phyloP scores from a whole-genome alignment of 2,329 filamentous ascomycete species.

The Talaromyces albobiverticillius region DNA sequence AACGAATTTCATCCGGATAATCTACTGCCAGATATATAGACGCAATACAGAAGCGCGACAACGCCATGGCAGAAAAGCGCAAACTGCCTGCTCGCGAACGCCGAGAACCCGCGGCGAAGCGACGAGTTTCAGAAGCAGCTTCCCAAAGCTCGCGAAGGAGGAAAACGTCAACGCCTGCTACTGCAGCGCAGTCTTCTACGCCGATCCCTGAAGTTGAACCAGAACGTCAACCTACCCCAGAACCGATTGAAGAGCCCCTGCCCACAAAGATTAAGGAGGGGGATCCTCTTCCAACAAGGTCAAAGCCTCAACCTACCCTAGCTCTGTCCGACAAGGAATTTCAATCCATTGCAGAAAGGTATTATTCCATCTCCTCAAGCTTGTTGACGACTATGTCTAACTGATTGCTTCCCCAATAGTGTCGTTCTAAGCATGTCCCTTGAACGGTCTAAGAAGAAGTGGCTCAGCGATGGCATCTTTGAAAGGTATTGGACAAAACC shows the following conservation, averaged over 20 bases:
- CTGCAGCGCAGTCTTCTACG: conserved; percentile 27
- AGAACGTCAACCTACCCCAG: conserved; percentile 21
- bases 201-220: conserved; percentile 27
- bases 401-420: conserved; percentile 30
- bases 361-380: conserved; percentile 5
- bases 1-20: neutral
- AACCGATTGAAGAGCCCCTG: conserved; percentile 39
- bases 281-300: conserved; percentile 53
- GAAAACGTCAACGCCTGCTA: conserved; percentile 23
- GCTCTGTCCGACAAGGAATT: conserved; percentile 53
- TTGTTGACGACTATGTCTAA: conserved; percentile 17
- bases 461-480: conserved; percentile 54
- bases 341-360: conserved; percentile 59
- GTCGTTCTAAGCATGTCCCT: conserved; percentile 57
- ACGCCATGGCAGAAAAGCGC: conserved; percentile 42
- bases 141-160: conserved; percentile 29
- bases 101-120: conserved; percentile 43
- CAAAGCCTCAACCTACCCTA: conserved; percentile 46
- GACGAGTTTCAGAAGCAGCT: conserved; percentile 40
- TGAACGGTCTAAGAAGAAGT: conserved; percentile 58
- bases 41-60: neutral
- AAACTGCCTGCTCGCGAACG: conserved; percentile 42
- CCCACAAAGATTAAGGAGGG: conserved; percentile 54
- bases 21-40: neutral
- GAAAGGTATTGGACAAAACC: conserved; percentile 59